A percentile compares a stretch with the other conserved stretches of the same genome.
Evolutionary conservation across 1,284 basidiomycete species (phyloP).

Genomic region (Cystobasidiaceae sp.): DNA sequence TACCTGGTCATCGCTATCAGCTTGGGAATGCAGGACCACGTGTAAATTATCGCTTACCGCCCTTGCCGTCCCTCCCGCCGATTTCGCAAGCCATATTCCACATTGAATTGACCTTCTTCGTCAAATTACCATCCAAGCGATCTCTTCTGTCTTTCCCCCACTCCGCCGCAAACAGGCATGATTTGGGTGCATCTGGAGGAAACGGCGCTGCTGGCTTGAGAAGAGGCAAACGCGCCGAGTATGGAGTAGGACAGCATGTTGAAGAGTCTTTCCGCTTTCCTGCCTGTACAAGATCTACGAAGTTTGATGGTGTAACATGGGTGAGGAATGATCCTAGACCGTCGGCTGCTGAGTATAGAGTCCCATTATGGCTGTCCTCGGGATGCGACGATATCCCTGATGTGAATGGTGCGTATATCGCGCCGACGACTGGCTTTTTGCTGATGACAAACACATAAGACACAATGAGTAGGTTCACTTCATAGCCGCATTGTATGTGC

Average conservation of each 20-base stretch:
- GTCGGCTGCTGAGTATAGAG: slow-evolving; percentile 40
- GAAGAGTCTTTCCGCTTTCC: background rate
- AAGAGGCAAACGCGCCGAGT: slow-evolving; percentile 40
- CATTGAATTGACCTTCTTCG: slow-evolving; percentile 40
- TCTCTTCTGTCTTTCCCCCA: slow-evolving; percentile 44
- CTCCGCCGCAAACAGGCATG: slow-evolving; percentile 42
- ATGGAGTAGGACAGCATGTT: slow-evolving; percentile 30
- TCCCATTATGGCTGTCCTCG: slow-evolving; percentile 37
- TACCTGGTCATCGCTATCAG: slow-evolving; percentile 20
- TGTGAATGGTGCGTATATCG: slow-evolving; percentile 42
- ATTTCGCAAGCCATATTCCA: slow-evolving; percentile 42
- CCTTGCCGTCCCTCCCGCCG: slow-evolving; percentile 36
- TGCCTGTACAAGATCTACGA: slow-evolving; percentile 22
- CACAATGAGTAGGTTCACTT: background rate
- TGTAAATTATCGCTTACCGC: slow-evolving; percentile 23
- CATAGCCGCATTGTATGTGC: background rate
- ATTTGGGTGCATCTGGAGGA: slow-evolving; percentile 40
- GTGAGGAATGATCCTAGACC: slow-evolving; percentile 41
- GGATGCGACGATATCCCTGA: slow-evolving; percentile 36
- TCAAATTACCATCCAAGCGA: slow-evolving; percentile 36
- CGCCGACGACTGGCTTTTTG: slow-evolving; percentile 41
- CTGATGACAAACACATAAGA: too few species aligned
- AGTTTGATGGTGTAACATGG: slow-evolving; percentile 32
- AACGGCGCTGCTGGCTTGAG: slow-evolving; percentile 37
- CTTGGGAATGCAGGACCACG: too few species aligned